A percentile compares a stretch with the other conserved stretches of the same genome.
phyloP scores from a whole-genome alignment of 306 rosid species.

The Rosa chinensis region DNA sequence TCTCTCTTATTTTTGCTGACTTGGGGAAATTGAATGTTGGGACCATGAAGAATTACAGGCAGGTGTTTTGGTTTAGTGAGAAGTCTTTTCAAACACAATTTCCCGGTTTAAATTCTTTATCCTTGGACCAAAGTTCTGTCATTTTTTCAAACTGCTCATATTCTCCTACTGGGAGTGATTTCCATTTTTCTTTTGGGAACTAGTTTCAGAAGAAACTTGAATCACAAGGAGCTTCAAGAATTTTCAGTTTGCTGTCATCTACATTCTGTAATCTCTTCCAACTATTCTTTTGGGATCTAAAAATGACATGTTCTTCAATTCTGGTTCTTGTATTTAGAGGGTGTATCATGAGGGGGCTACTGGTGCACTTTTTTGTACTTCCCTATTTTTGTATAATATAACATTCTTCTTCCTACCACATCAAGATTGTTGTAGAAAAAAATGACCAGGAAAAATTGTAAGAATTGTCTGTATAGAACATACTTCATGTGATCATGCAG shows the following conservation, averaged over 20 bases:
- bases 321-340: neutral
- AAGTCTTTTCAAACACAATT: neutral
- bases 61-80: neutral
- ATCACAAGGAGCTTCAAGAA: neutral
- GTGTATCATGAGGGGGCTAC: neutral
- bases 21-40: neutral
- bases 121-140: neutral
- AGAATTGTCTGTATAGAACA: conserved; percentile 31
- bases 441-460: conserved; percentile 5
- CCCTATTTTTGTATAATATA: neutral
- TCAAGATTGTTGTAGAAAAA: conserved; percentile 12
- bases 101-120: neutral
- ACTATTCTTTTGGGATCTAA: neutral
- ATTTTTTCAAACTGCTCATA: neutral
- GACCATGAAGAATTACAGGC: neutral
- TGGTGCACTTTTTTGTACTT: neutral
- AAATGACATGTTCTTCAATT: neutral
- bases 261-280: neutral
- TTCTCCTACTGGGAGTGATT: neutral
- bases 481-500: conserved; percentile 96
- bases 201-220: neutral
- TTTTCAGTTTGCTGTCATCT: neutral
- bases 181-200: neutral
- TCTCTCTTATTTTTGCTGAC: neutral
- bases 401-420: neutral